Conservation (phyloP, 805 yeast species). For the Saccharomyces paradoxus region DNA sequence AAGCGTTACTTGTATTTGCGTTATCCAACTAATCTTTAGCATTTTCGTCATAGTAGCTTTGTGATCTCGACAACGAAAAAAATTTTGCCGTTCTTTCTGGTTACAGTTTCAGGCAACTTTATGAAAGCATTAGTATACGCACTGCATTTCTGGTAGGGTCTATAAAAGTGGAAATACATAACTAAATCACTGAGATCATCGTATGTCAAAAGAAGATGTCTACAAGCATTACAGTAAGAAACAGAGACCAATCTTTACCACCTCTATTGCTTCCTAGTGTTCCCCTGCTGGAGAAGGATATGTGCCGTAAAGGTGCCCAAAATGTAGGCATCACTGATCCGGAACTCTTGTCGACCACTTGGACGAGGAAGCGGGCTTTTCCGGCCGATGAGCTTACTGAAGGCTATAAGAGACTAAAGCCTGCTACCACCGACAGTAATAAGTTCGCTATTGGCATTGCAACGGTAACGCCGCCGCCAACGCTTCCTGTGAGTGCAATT, state of each 20-base stretch:
- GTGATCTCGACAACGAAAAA: background rate
- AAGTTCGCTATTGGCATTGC: conserved; percentile 1
- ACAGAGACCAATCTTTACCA: conserved; percentile 22
- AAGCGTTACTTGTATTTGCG: background rate
- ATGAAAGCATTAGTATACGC: background rate
- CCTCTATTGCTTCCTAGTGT: conserved; percentile 27
- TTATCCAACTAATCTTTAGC: background rate
- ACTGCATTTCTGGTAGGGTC: background rate
- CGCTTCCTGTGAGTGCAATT: background rate
- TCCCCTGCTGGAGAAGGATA: conserved; percentile 1
- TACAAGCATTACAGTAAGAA: conserved; percentile 22
- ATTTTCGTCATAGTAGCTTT: background rate
- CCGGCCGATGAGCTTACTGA: conserved; percentile 7
- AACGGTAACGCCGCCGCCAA: conserved; percentile 9
- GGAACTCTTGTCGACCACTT: background rate
- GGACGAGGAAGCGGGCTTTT: conserved; percentile 14
- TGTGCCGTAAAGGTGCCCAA: background rate
- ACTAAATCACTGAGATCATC: background rate
- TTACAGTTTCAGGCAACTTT: background rate
- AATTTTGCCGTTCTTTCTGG: background rate
- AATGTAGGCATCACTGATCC: background rate
- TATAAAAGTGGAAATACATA: background rate
- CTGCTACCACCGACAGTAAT: conserved; percentile 1
- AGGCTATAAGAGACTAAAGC: conserved; percentile 13
- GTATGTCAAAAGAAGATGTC: conserved; percentile 7